Percentiles rank a stretch among this genome's conserved stretches.
phyloP scores from a whole-genome alignment of 345 rosid species.

The Aegle marmelos region DNA sequence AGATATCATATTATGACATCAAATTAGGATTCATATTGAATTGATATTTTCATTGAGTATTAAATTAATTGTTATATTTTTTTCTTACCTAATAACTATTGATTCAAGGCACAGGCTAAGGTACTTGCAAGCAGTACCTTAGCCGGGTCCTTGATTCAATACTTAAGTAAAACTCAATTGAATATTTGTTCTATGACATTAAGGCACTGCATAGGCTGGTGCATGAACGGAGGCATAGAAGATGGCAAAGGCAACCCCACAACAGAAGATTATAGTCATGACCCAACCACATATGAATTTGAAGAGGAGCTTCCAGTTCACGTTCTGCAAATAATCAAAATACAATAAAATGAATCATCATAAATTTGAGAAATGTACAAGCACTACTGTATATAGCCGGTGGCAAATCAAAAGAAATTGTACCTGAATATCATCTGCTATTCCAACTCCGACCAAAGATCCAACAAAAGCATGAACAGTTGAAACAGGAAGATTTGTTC shows the following conservation, averaged over 20 bases:
- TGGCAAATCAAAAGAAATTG: not conserved
- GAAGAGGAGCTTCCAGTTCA: constrained; percentile 29
- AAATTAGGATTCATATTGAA: no score
- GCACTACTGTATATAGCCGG: no score
- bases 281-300: constrained; percentile 30
- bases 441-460: constrained; percentile 25
- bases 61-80: no score
- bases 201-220: constrained; percentile 26
- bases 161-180: no score
- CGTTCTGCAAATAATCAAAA: constrained; percentile 16
- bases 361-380: not conserved
- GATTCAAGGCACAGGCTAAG: no score
- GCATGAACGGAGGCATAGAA: constrained; percentile 30
- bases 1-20: no score
- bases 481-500: constrained; percentile 22
- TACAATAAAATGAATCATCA: not conserved
- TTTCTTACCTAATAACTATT: no score
- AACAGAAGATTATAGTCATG: constrained; percentile 25
- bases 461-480: constrained; percentile 29
- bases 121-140: no score
- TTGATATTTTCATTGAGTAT: accelerated
- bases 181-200: not conserved
- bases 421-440: constrained; percentile 27
- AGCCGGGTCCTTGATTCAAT: no score
- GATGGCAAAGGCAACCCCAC: constrained; percentile 27